Evolutionary conservation across 148 eudicot species (phyloP).

Genomic region (Chenopodium berlandieri): DNA sequence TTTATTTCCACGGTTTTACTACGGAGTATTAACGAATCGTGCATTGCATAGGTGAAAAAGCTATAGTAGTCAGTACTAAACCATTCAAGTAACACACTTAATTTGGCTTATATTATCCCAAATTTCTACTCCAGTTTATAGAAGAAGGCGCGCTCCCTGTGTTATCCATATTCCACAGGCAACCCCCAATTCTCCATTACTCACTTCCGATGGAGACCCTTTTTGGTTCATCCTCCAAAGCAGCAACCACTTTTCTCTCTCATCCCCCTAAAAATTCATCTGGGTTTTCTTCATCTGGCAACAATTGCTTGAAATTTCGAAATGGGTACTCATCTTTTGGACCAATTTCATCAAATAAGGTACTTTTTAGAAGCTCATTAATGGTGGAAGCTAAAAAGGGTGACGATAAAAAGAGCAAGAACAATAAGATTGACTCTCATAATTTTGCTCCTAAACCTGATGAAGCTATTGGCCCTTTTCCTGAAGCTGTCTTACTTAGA

Average conservation of each 20-base stretch:
- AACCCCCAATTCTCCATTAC: background rate
- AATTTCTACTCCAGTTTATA: background rate
- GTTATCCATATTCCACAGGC: background rate
- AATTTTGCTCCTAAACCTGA: conserved; percentile 64
- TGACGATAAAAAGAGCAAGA: conserved; percentile 29
- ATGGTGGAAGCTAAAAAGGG: conserved; percentile 51
- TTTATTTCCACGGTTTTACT: too few species aligned
- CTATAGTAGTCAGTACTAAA: too few species aligned
- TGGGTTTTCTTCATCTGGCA: conserved; percentile 15
- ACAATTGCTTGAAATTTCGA: conserved; percentile 20
- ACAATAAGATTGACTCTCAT: conserved; percentile 50
- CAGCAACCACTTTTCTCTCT: conserved; percentile 18
- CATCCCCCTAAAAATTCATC: conserved; percentile 1
- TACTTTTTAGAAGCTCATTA: conserved; percentile 15
- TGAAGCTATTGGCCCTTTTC: conserved; percentile 82
- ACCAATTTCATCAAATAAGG: conserved; percentile 35
- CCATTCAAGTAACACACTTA: too few species aligned
- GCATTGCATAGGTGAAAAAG: too few species aligned
- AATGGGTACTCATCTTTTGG: conserved; percentile 34
- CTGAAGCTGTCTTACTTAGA: conserved; percentile 80
- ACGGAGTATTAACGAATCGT: too few species aligned
- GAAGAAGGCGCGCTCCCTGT: conserved; percentile 2
- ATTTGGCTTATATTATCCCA: too few species aligned
- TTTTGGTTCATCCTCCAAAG: conserved; percentile 20
- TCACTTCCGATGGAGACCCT: conserved; percentile 22